A percentile compares a stretch with the other conserved stretches of the same genome.
These are phyloP conservation scores for Russula griseocarnosa DNA, from an alignment of 768 basidiomycete genomes.

Conservation along the genomic window DNA sequence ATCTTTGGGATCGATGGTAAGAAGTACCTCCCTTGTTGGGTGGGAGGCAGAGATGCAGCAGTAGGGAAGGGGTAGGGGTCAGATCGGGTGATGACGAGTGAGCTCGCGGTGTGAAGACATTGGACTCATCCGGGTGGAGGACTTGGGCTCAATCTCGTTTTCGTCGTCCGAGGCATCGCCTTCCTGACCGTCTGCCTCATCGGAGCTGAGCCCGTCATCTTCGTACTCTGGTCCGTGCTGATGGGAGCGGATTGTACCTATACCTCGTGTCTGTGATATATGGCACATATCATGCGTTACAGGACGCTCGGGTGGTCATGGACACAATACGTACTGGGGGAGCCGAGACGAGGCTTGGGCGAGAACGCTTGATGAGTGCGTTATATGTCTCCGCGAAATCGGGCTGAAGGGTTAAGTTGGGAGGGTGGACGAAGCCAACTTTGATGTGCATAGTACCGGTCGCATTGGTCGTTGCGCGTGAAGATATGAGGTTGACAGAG, in stretches of 20 bases:
- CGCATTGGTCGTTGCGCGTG: constrained; percentile 45
- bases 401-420: constrained; percentile 43
- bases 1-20: constrained; percentile 35
- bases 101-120: background rate
- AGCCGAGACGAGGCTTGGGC: constrained; percentile 66
- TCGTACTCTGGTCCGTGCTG: constrained; percentile 52
- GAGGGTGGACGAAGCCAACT: constrained; percentile 51
- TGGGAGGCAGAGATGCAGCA: constrained; percentile 29
- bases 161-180: constrained; percentile 39
- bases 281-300: background rate
- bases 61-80: constrained; percentile 21
- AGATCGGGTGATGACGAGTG: constrained; percentile 14
- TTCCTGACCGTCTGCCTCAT: constrained; percentile 44
- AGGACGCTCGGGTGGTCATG: background rate
- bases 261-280: constrained; percentile 66
- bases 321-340: constrained; percentile 52
- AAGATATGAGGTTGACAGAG: constrained; percentile 45
- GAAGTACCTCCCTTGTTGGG: constrained; percentile 33
- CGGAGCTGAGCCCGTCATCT: constrained; percentile 72
- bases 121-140: background rate
- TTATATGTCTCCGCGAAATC: constrained; percentile 58
- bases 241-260: constrained; percentile 75
- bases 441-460: constrained; percentile 57
- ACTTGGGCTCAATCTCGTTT: constrained; percentile 33
- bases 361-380: constrained; percentile 59